Evolutionary conservation across 805 yeast genomes (phyloP).

Genomic region (Torulaspora maleeae): DNA sequence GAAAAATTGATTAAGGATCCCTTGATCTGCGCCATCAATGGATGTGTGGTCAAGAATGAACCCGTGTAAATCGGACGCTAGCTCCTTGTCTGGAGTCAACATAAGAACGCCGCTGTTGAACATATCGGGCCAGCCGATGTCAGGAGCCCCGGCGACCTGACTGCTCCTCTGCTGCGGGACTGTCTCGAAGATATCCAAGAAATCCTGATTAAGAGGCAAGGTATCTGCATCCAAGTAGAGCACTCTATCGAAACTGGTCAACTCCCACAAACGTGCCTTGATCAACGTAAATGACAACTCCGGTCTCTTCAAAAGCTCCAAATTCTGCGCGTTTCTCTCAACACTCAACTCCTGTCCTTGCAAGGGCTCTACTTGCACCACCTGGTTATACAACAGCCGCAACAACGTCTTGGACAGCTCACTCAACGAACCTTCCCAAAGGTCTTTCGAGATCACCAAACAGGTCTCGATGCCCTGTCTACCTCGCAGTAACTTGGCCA

Average conservation of each 20-base stretch:
- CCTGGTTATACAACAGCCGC: conserved; percentile 23
- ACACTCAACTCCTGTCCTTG: conserved; percentile 19
- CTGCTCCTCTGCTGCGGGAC: conserved; percentile 22
- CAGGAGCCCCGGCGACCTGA: conserved; percentile 56
- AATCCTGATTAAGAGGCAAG: conserved; percentile 38
- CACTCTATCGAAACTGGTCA: conserved; percentile 42
- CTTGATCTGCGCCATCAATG: conserved; percentile 93
- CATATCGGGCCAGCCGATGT: conserved; percentile 88
- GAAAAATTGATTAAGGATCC: conserved; percentile 74
- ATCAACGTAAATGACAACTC: conserved; percentile 49
- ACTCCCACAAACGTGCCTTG: conserved; percentile 48
- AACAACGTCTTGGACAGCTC: conserved; percentile 18
- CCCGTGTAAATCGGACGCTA: conserved; percentile 40
- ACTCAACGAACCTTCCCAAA: conserved; percentile 19
- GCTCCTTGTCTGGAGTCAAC: conserved; percentile 46
- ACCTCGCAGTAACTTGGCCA: conserved; percentile 25
- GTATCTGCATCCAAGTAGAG: conserved; percentile 66
- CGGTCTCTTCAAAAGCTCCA: conserved; percentile 43
- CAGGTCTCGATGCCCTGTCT: conserved; percentile 11
- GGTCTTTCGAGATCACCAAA: conserved; percentile 21
- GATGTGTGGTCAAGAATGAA: conserved; percentile 33
- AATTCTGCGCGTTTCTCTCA: conserved; percentile 25
- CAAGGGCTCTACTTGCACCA: conserved; percentile 28
- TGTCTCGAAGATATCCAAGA: conserved; percentile 25
- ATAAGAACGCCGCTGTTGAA: conserved; percentile 78